Conservation (phyloP, 2,329 filamentous ascomycete genomes). For the Exophiala aquamarina region DNA sequence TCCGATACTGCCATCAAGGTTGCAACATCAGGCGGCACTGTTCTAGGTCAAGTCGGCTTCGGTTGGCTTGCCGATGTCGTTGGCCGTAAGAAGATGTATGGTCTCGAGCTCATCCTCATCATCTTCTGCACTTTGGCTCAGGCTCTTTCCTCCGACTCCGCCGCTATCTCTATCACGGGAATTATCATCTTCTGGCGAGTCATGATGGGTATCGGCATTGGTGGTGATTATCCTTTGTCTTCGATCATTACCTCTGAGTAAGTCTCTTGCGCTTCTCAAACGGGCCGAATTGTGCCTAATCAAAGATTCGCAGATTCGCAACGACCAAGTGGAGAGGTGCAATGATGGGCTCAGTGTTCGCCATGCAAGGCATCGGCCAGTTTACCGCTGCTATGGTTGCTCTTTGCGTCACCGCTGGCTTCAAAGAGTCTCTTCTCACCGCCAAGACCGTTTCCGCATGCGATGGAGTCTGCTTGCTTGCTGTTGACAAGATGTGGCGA, state of each 20-base stretch:
- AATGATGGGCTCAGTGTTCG: slow-evolving; percentile 85
- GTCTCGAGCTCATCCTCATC: slow-evolving; percentile 75
- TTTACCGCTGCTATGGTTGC: slow-evolving; percentile 73
- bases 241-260: slow-evolving; percentile 80
- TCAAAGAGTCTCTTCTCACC: slow-evolving; percentile 61
- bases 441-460: slow-evolving; percentile 58
- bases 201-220: slow-evolving; percentile 75
- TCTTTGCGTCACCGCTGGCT: slow-evolving; percentile 71
- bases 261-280: slow-evolving; percentile 23
- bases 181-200: slow-evolving; percentile 76
- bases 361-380: slow-evolving; percentile 84
- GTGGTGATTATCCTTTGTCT: slow-evolving; percentile 79
- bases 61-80: slow-evolving; percentile 75
- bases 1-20: slow-evolving; percentile 84
- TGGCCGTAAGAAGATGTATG: slow-evolving; percentile 82
- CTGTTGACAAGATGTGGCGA: slow-evolving; percentile 88
- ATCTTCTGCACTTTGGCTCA: slow-evolving; percentile 76
- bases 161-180: slow-evolving; percentile 56
- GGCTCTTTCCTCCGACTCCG: slow-evolving; percentile 63
- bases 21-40: slow-evolving; percentile 78
- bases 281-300: background rate
- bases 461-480: slow-evolving; percentile 62
- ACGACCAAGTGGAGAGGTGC: slow-evolving; percentile 82
- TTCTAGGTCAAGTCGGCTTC: slow-evolving; percentile 78
- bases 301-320: slow-evolving; percentile 57